Conservation (phyloP, 768 basidiomycete genomes). For the Collybia nuda region DNA sequence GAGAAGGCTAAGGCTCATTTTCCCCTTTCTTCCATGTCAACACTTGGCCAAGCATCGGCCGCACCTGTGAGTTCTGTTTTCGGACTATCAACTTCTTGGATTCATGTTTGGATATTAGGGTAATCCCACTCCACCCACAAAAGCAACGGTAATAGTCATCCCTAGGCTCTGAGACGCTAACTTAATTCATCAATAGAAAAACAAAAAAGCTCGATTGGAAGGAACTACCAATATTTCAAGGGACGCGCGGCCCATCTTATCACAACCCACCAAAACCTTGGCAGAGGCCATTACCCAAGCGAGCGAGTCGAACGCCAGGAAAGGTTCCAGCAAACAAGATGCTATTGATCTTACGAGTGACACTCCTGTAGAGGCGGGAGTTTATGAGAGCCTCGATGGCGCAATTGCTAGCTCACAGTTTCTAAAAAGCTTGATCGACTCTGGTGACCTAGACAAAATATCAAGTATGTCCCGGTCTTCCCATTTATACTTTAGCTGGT, state of each 20-base stretch:
- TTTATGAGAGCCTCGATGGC: not conserved
- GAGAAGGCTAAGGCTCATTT: too few relatives aligned
- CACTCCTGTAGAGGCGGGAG: not conserved
- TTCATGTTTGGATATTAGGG: not conserved
- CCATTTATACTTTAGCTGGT: not conserved
- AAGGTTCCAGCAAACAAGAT: not conserved
- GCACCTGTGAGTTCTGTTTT: too few relatives aligned
- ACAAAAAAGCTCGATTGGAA: not conserved
- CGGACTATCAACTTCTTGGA: not conserved
- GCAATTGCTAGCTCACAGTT: constrained; percentile 5
- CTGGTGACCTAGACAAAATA: not conserved
- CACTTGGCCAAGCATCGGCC: too few relatives aligned
- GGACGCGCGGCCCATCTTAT: not conserved
- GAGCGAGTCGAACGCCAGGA: constrained; percentile 5
- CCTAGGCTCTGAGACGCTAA: not conserved
- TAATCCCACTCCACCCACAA: not conserved
- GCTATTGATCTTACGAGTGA: constrained; percentile 2
- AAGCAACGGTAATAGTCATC: not conserved
- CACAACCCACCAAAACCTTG: constrained; percentile 3
- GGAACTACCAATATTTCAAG: not conserved
- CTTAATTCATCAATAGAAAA: not conserved
- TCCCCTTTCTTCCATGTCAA: too few relatives aligned
- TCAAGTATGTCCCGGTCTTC: not conserved
- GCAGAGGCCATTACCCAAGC: constrained; percentile 13
- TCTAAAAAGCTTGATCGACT: not conserved